A percentile compares a stretch with the other conserved stretches of the same genome.
These are phyloP conservation scores for Aspergillaceae sp. DNA, from an alignment of 2,329 filamentous ascomycete genomes.

Conservation along the genomic window DNA sequence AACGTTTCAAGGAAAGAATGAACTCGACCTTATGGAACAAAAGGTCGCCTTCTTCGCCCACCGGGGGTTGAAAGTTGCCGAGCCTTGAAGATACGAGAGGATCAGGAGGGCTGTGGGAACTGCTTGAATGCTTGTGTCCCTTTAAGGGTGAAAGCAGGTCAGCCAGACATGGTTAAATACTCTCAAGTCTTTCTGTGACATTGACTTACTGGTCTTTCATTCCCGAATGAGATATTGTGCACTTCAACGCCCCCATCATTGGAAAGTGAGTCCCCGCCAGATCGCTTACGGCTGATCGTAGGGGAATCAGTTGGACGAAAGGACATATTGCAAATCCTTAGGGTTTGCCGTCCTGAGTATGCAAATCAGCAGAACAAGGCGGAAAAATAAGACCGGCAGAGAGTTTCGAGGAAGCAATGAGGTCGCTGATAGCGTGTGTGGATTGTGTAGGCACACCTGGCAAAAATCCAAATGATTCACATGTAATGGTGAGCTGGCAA, in stretches of 20 bases:
- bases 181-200: too few species aligned
- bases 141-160: constrained; percentile 3
- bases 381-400: neutral
- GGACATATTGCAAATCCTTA: constrained; percentile 17
- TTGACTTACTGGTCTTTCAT: constrained; percentile 20
- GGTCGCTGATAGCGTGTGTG: constrained; percentile 5
- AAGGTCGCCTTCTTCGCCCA: constrained; percentile 15
- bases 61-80: constrained; percentile 21
- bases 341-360: neutral
- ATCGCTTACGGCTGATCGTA: constrained; percentile 16
- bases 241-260: constrained; percentile 13
- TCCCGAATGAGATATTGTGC: constrained; percentile 13
- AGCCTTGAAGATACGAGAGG: constrained; percentile 27
- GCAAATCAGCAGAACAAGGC: neutral
- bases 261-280: constrained; percentile 11
- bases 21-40: constrained; percentile 31
- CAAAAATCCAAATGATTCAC: constrained; percentile 17
- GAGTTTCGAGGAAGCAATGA: constrained; percentile 4
- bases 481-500: constrained; percentile 15
- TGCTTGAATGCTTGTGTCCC: constrained; percentile 18
- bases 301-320: constrained; percentile 17
- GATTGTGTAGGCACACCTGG: constrained; percentile 8
- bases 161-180: neutral
- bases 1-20: neutral
- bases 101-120: constrained; percentile 20